Conservation (phyloP, 768 basidiomycete genomes). For the Calocera viscosa region DNA sequence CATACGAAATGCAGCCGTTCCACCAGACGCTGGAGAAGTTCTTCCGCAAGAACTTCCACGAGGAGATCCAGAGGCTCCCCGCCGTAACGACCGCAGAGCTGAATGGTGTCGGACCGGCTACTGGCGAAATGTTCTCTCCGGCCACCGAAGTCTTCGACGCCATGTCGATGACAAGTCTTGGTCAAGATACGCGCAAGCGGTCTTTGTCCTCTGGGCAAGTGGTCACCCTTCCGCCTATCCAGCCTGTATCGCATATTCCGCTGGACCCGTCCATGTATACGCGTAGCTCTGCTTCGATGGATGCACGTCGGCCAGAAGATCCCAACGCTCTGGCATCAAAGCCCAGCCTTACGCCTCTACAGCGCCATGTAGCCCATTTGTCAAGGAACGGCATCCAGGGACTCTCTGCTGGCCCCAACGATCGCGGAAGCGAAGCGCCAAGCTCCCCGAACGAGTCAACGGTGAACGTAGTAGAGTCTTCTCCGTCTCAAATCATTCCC, state of each 20-base stretch:
- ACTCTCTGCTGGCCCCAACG: constrained; percentile 64
- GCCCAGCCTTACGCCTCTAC: constrained; percentile 40
- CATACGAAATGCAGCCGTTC: constrained; percentile 81
- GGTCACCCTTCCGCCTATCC: neutral
- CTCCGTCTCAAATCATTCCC: neutral
- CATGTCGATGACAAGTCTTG: neutral
- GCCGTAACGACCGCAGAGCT: constrained; percentile 45
- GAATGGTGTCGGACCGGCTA: constrained; percentile 2
- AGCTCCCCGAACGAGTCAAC: constrained; percentile 14
- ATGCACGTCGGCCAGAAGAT: neutral
- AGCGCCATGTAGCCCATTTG: constrained; percentile 67
- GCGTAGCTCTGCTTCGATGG: neutral
- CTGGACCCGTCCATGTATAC: constrained; percentile 9
- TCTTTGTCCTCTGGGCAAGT: neutral
- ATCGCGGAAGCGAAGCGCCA: constrained; percentile 21
- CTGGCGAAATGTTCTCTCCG: constrained; percentile 24
- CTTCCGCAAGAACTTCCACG: constrained; percentile 71
- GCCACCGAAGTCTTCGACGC: constrained; percentile 39
- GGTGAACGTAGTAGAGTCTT: neutral
- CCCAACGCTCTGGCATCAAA: neutral
- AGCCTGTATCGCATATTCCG: neutral
- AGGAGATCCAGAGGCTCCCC: constrained; percentile 62
- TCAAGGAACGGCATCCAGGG: constrained; percentile 74
- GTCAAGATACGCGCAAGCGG: constrained; percentile 30
- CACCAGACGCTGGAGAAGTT: constrained; percentile 79